Conservation (phyloP, 805 yeast species). For the Ogataea kodamae region DNA sequence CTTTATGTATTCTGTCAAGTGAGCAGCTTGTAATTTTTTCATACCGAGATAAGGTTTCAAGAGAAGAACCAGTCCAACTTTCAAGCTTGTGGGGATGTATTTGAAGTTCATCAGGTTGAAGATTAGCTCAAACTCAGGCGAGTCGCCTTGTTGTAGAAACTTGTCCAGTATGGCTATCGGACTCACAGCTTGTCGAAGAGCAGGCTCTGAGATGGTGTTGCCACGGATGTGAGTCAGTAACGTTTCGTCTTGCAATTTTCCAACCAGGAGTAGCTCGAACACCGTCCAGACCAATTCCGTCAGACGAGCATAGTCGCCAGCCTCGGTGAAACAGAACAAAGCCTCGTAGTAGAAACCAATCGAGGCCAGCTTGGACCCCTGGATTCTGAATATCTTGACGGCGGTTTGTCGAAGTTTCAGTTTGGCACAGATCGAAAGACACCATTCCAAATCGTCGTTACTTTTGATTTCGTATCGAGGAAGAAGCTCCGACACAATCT, state of each 20-base stretch:
- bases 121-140: constrained; percentile 28
- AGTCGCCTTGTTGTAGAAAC: constrained; percentile 37
- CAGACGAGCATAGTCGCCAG: constrained; percentile 53
- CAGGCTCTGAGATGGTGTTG: constrained; percentile 39
- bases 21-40: constrained; percentile 17
- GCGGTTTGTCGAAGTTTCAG: constrained; percentile 59
- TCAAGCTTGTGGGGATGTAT: constrained; percentile 50
- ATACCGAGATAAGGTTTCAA: constrained; percentile 35
- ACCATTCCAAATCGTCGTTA: constrained; percentile 80
- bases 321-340: constrained; percentile 57
- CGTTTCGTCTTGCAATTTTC: constrained; percentile 48
- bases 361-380: constrained; percentile 38
- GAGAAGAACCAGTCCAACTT: constrained; percentile 48
- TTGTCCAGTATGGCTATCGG: constrained; percentile 65
- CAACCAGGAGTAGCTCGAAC: constrained; percentile 57
- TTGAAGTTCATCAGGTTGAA: constrained; percentile 43
- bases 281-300: constrained; percentile 56
- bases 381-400: constrained; percentile 48
- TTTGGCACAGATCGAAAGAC: constrained; percentile 66
- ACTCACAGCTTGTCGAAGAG: constrained; percentile 62
- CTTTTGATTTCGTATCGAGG: constrained; percentile 60
- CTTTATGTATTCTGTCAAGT: constrained; percentile 25
- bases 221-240: constrained; percentile 29
- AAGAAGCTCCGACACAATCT: constrained; percentile 51
- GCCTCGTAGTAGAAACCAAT: constrained; percentile 50